Conservation (phyloP, 768 basidiomycete genomes). For the Kwoniella botswanensis region DNA sequence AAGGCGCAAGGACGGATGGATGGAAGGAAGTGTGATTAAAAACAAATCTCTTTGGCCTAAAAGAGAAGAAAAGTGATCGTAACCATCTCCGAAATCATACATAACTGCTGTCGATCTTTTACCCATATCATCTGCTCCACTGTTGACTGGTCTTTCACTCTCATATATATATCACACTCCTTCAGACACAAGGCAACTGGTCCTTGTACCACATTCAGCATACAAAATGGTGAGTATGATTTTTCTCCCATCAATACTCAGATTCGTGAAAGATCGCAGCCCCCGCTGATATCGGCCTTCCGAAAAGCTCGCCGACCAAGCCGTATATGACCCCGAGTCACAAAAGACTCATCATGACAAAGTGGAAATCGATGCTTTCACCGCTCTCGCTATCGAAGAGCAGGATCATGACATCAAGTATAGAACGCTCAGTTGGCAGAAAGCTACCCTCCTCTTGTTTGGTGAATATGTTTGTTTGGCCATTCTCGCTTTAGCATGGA, state of each 20-base stretch:
- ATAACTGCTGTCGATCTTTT: neutral
- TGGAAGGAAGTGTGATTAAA: neutral
- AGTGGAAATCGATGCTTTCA: constrained; percentile 42
- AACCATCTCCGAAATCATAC: constrained; percentile 1
- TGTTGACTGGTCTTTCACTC: neutral
- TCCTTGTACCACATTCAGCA: neutral
- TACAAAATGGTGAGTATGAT: constrained; percentile 1
- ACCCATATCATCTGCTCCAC: neutral
- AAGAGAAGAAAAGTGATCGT: neutral
- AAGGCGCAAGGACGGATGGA: constrained; percentile 3
- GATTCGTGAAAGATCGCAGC: neutral
- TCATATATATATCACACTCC: neutral
- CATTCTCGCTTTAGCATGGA: constrained; percentile 49
- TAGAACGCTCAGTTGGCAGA: constrained; percentile 49
- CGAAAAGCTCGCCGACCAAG: constrained; percentile 19
- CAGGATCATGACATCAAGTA: constrained; percentile 46
- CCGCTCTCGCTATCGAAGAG: constrained; percentile 40
- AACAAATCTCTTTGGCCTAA: neutral
- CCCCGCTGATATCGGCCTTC: neutral
- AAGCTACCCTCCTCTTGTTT: constrained; percentile 46
- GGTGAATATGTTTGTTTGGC: constrained; percentile 54
- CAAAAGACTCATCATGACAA: constrained; percentile 11
- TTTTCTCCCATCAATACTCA: neutral
- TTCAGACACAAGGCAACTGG: neutral
- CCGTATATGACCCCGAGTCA: constrained; percentile 6